Conservation (phyloP, 441 rosid genomes). For the Kokia cookei region DNA sequence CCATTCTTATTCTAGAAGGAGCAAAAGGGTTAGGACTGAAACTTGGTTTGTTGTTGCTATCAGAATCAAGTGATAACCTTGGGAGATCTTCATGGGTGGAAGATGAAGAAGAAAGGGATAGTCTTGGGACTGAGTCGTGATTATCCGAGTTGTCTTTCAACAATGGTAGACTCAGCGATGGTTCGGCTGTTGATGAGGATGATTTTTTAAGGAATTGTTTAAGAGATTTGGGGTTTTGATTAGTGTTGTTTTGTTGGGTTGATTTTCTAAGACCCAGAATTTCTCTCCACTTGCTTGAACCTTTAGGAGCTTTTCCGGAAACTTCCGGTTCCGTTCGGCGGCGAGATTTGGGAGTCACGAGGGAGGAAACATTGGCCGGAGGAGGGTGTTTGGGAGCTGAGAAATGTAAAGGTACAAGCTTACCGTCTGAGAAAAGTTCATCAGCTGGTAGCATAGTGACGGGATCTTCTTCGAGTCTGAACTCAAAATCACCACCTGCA, state of each 20-base stretch:
- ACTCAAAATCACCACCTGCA: slow-evolving; percentile 58
- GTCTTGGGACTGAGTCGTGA: slow-evolving; percentile 61
- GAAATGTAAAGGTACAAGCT: slow-evolving; percentile 67
- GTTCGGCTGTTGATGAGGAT: slow-evolving; percentile 40
- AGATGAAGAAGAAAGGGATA: slow-evolving; percentile 75
- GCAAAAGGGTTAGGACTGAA: slow-evolving; percentile 33
- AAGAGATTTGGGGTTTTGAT: slow-evolving; percentile 30
- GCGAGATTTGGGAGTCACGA: slow-evolving; percentile 25
- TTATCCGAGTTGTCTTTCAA: slow-evolving; percentile 51
- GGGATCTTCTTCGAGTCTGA: slow-evolving; percentile 56
- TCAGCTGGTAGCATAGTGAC: slow-evolving; percentile 82
- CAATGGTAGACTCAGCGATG: slow-evolving; percentile 55
- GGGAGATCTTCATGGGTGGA: slow-evolving; percentile 79
- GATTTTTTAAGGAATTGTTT: slow-evolving; percentile 63
- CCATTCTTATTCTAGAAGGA: slow-evolving; percentile 48
- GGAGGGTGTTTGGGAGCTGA: slow-evolving; percentile 6
- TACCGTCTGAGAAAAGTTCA: slow-evolving; percentile 80
- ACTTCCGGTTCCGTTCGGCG: slow-evolving; percentile 36
- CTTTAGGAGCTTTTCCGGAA: slow-evolving; percentile 60
- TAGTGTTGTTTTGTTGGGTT: slow-evolving; percentile 38
- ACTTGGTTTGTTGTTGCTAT: slow-evolving; percentile 37
- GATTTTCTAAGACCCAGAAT: slow-evolving; percentile 67
- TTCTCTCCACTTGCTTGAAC: slow-evolving; percentile 88
- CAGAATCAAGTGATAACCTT: slow-evolving; percentile 69
- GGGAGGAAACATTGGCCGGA: slow-evolving; percentile 2